Base-by-base conservation (phyloP, 768 basidiomycete species). In the Lactarius psammicola region DNA sequence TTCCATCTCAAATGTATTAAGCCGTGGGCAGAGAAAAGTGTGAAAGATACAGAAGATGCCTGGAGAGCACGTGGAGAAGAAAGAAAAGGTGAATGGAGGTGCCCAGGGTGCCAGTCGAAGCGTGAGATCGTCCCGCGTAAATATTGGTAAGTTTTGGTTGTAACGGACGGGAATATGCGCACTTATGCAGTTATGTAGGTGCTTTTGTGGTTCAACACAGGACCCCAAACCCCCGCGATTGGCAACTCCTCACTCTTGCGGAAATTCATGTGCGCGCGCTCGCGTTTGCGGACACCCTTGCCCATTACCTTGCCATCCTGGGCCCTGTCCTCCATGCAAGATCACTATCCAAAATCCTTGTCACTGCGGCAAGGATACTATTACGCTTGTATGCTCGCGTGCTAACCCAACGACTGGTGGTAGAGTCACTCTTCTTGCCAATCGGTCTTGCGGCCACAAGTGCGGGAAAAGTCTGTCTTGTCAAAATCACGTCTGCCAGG, bases 281-380 rank as follows among this genome's bases (percentile, higher is more conserved):
- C 84, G 88, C 33, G 70, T 70, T 0, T 99, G 96, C 70, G 80
- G 81, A 0, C 96, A 98, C 72, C 80, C 92, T 0, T 98, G 95
- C 74, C 85, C 94, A 0, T 74, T 94, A 17, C 79, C 80, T 17
- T 98, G 96, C 72, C 96, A 98, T 74, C 96, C 97, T 0, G 97
- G 96, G 0, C 97, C 96, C 0, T 99, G 97, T 77, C 95, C 95
- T 0, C 94, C 94, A 0, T 99, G 97, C 73, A 84, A 86, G 67
- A 83, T 96, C 13, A 91, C 89, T 6, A 85, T 90, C 0, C 82
- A 85, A 51, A 76, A 87, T n/a, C 78, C 81, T 1, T 99, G 97
- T 73, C 87, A 91, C 59, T 98, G 95, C 68, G 83, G 84, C 56
- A 82, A 85, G 66, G 80, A 84, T 38, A 75, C 78, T 1, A 78